Evolutionary conservation across 306 rosid genomes (phyloP), one percentile per base, ranked within the genome.

Genomic region (Quercus berberidifolia): DNA sequence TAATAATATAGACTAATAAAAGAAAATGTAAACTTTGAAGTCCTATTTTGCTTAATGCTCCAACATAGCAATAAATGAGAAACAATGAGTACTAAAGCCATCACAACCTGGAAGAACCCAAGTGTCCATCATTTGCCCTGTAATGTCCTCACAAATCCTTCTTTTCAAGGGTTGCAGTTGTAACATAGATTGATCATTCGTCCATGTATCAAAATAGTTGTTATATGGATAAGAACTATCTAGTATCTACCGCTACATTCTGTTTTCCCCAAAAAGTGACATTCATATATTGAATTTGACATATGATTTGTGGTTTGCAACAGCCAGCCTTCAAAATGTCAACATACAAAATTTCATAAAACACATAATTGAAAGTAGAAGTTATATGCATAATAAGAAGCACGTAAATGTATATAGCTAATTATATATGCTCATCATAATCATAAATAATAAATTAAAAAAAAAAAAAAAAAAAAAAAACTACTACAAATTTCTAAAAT

Each of bases 271-370:
- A 79, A 12, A 58, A 79, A 6, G 87, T 79, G 21, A 78, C 83
- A 51, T 83, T 79, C 20, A 83, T 78, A 17, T 76, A 79, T 23
- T 79, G 75, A 81, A 83, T 79, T 30, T 68, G 67, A 30, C 81
- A 75, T 1, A 13, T 83, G 12, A 57, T 59, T 28, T 83, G 71
- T 26, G 87, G 81, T 4, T 49, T 79, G 78, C 87, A 79, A 46
- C 87, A 83, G 11, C 84, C 84, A 43, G 59, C 19, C 87, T 79
- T 73, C 14, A 23, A 64, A 33, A 0, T 25, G 19, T 20, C 41
- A 71, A 23, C 11, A 25, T 12, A 63, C 23, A 64, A 64, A 64
- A 12, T 9, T 25, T 25, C 17, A 64, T 23, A 30, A 25, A 11
- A 25, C 11, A 30, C 28, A 12, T 25, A 23, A 8, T 33, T 30